Evolutionary conservation across 345 rosid genomes (phyloP), one percentile per base, ranked within the genome.

Genomic region (Eucalyptus microcorys): DNA sequence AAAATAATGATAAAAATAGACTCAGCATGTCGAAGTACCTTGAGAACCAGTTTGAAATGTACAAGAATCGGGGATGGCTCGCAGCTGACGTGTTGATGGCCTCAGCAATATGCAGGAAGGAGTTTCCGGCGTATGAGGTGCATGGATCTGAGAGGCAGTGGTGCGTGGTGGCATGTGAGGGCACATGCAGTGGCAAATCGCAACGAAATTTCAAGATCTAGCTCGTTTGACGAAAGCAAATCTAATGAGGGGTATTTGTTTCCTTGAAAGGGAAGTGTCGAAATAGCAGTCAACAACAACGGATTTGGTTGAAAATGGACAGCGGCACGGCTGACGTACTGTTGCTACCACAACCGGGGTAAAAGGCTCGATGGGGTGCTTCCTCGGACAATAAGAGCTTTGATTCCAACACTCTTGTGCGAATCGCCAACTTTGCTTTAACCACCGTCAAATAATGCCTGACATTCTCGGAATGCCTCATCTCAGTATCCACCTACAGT

Each of bases 401-500:
- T 59, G 32, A 59, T 26, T 26, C 66, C 66, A 27, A 26, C 32
- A 12, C 66, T 26, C 66, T 27, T 6, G 66, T 59, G 66, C 66
- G n/a, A 27, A 59, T 26, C 32, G n/a, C 66, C 66, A 59, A 59
- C 66, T 59, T 59, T 26, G 15, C 66, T 59, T 59, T 12, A 30
- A 59, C 66, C 66, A 59, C 32, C 16, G 13, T n/a, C 68, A 13
- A 59, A 59, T 59, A 59, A 26, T 27, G 68, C 68, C 68, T 27
- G 32, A 59, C 32, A 59, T 57, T 10, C 22, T 43, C 21, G 30
- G 43, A 57, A 92, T 91, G 93, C 88, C 92, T 59, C 27, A 89
- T 90, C 93, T 91, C n/a, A 83, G 50, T 64, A 87, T 48, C 87
- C 94, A 93, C 61, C 91, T 93, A 85, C 94, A 93, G 92, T 91